phyloP scores from a whole-genome alignment of 495 filamentous ascomycete genomes.

The Penicillium fimorum region DNA sequence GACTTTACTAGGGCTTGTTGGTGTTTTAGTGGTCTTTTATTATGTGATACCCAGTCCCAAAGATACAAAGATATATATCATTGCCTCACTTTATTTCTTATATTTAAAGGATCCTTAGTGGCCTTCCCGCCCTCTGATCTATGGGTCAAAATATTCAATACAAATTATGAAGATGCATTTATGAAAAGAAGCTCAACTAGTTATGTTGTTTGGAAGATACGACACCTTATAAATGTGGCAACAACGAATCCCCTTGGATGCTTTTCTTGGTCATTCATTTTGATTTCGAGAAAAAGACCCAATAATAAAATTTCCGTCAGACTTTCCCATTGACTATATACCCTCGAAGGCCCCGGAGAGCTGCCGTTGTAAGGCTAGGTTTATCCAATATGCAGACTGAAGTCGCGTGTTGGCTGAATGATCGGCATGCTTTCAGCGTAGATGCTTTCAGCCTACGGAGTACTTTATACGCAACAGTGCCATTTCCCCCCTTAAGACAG shows the following conservation, averaged over 20 bases:
- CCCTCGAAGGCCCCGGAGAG: background rate
- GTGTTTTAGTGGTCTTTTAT: background rate
- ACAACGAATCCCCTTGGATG: background rate
- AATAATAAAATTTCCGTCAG: background rate
- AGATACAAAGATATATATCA: background rate
- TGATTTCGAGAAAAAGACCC: no score
- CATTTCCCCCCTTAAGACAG: background rate
- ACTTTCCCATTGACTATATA: background rate
- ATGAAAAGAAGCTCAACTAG: no score
- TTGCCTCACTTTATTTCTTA: no score
- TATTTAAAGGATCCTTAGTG: no score
- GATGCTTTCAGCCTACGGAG: background rate
- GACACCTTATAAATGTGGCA: background rate
- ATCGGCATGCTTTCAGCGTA: background rate
- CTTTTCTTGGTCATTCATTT: no score
- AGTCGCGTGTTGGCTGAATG: background rate
- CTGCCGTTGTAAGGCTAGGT: background rate
- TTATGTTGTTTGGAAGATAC: background rate
- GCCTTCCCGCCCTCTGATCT: no score
- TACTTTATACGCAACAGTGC: background rate
- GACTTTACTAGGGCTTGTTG: background rate
- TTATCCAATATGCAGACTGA: background rate
- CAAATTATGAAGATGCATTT: no score
- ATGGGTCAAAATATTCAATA: no score
- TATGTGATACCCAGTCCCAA: conserved; percentile 1